Conservation (phyloP, 2,329 filamentous ascomycete species). For the Fusarium pseudocircinatum region DNA sequence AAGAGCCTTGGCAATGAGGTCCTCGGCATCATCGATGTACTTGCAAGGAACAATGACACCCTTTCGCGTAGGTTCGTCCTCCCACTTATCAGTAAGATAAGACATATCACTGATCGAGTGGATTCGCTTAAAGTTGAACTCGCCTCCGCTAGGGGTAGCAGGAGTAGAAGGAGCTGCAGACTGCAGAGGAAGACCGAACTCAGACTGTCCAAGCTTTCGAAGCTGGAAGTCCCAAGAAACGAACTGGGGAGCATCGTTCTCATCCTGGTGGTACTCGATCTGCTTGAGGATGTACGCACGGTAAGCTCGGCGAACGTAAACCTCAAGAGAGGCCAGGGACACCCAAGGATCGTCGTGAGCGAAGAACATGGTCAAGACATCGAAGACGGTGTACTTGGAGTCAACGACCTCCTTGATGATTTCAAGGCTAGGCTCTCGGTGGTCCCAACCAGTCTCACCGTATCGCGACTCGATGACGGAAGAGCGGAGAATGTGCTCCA, state of each 20-base stretch:
- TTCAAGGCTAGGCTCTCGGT: constrained; percentile 89
- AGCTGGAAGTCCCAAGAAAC: constrained; percentile 97
- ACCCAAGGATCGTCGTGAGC: constrained; percentile 95
- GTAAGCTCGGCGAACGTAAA: constrained; percentile 96
- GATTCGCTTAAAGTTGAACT: constrained; percentile 79
- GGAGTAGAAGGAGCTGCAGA: constrained; percentile 86
- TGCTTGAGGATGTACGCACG: constrained; percentile 92
- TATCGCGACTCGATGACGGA: constrained; percentile 97
- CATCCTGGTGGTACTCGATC: constrained; percentile 88
- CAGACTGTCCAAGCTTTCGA: constrained; percentile 89
- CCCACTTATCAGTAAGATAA: constrained; percentile 78
- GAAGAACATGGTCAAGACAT: constrained; percentile 95
- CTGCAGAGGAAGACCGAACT: constrained; percentile 83
- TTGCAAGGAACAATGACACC: constrained; percentile 94
- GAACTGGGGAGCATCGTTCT: constrained; percentile 73
- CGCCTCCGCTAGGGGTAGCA: constrained; percentile 72
- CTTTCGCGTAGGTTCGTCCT: constrained; percentile 83
- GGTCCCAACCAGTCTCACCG: constrained; percentile 96
- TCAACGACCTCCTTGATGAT: constrained; percentile 98
- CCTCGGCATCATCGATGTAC: constrained; percentile 94
- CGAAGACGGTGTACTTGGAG: constrained; percentile 98
- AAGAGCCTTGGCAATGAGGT: constrained; percentile 83
- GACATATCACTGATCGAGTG: constrained; percentile 97
- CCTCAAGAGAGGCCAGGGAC: constrained; percentile 89
- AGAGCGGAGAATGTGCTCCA: constrained; percentile 98